A percentile compares a stretch with the other conserved stretches of the same genome.
Conservation (phyloP, 192 early-diverging fungal species). For the Chytriomyces hyalinus region DNA sequence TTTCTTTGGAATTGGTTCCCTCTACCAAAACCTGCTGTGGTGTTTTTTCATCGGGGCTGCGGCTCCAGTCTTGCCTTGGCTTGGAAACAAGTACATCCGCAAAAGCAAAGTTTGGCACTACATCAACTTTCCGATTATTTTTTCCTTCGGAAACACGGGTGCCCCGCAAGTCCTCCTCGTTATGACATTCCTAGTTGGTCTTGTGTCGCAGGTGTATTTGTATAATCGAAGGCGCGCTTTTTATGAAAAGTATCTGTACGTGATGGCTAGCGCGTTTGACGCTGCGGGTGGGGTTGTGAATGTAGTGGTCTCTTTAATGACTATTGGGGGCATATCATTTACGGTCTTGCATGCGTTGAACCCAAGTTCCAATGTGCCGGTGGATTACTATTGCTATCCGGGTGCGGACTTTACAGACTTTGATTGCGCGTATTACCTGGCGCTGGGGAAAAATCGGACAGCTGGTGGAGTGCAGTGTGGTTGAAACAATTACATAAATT, state of each 20-base stretch:
- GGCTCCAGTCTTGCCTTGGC: constrained; percentile 47
- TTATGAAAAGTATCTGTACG: constrained; percentile 16
- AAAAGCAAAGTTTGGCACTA: constrained; percentile 27
- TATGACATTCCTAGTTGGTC: constrained; percentile 4
- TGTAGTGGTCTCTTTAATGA: background rate
- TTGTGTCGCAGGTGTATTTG: constrained; percentile 3
- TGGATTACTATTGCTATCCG: constrained; percentile 31
- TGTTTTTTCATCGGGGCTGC: constrained; percentile 40
- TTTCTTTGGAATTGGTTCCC: constrained; percentile 57
- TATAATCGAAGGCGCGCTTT: background rate
- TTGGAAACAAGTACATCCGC: constrained; percentile 52
- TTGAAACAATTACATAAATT: too few relatives aligned
- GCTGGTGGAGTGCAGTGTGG: too few relatives aligned
- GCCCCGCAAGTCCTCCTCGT: constrained; percentile 7
- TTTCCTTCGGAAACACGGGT: background rate
- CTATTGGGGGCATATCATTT: background rate
- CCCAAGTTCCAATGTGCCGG: background rate
- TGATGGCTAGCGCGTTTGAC: constrained; percentile 17
- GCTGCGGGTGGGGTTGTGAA: background rate
- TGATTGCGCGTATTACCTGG: background rate
- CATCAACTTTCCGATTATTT: constrained; percentile 31
- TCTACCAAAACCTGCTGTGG: constrained; percentile 33
- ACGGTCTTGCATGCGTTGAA: constrained; percentile 7
- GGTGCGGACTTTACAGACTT: background rate
- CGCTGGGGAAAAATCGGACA: background rate